Base-by-base conservation (phyloP, 495 filamentous ascomycete species). In the Trichoderma gamsii region DNA sequence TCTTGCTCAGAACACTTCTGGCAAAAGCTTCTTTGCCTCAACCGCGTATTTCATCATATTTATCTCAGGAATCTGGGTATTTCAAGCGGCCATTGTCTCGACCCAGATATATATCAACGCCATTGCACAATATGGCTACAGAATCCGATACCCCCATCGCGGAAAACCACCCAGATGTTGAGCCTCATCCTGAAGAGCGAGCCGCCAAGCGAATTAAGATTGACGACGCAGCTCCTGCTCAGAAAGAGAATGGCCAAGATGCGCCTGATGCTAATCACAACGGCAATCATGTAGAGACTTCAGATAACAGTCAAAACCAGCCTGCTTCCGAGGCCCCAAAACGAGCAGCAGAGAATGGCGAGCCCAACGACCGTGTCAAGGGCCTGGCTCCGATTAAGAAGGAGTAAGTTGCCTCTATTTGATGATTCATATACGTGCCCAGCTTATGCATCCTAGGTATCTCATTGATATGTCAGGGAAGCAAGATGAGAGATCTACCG, bases 331-430 rank as follows among this genome's bases (percentile, higher is more conserved):
- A 38, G 25, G 41, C 13, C 41, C 11, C 23, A 18, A 49, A 59
- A 32, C 44, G 49, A 51, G 49, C 7, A 11, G 73, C 6, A 46
- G 79, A 71, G 76, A 77, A 64, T 69, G 64, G 65, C 67, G 69
- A 63, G 76, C 69, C 41, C 11, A 46, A 65, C 72, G 74, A 73
- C 73, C 70, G 46, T 72, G 70, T 70, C 67, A 81, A 86, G 73
- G 94, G 93, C 41, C 83, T 94, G 69, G 92, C 92, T 41, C 85
- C 87, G 1, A 88, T 99, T 73, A 97, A 97, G 76, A 73, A 85
- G 68, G 93, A 97, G 91, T 97, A 78, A 75, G 86, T 78, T 65
- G 35, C 11, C 23, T 13, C 25, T 41, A 1, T 15, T 12, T 29
- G 35, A 23, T 5, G n/a, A 0, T 16, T 41, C 23, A 38, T 63